A percentile compares a stretch with the other conserved stretches of the same genome.
These are phyloP conservation scores for Xylaria sp. DNA, from an alignment of 2,329 filamentous ascomycete genomes.

Conservation along the genomic window DNA sequence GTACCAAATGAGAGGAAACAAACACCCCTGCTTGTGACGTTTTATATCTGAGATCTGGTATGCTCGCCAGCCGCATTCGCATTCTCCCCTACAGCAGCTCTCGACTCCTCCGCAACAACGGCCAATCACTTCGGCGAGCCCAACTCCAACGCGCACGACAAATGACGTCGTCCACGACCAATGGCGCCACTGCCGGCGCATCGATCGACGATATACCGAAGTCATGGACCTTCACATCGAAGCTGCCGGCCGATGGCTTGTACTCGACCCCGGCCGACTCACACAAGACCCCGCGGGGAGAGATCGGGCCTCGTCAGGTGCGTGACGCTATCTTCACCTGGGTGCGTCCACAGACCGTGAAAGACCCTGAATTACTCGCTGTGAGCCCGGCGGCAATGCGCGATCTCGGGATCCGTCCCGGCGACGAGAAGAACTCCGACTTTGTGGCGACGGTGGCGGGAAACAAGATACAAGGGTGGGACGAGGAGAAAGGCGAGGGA, in stretches of 20 bases:
- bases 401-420: constrained; percentile 79
- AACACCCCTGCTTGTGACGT: neutral
- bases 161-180: constrained; percentile 51
- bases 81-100: constrained; percentile 47
- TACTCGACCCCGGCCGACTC: constrained; percentile 85
- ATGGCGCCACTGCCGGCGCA: constrained; percentile 39
- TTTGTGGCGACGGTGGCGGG: constrained; percentile 84
- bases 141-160: constrained; percentile 37
- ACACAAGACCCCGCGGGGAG: constrained; percentile 79
- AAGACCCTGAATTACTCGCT: constrained; percentile 80
- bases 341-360: constrained; percentile 80
- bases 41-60: constrained; percentile 49
- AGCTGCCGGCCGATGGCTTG: constrained; percentile 77
- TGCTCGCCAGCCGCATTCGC: constrained; percentile 51
- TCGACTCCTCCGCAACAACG: constrained; percentile 10
- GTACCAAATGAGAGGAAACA: constrained; percentile 1
- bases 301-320: constrained; percentile 83
- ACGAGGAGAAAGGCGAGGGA: constrained; percentile 70
- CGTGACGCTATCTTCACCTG: constrained; percentile 88
- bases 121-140: constrained; percentile 37
- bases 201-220: constrained; percentile 68
- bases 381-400: constrained; percentile 81
- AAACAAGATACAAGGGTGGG: constrained; percentile 83
- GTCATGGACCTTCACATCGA: constrained; percentile 72
- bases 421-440: constrained; percentile 75